phyloP scores from a whole-genome alignment of 208 protist species.

The Crithidia acanthocephali region DNA sequence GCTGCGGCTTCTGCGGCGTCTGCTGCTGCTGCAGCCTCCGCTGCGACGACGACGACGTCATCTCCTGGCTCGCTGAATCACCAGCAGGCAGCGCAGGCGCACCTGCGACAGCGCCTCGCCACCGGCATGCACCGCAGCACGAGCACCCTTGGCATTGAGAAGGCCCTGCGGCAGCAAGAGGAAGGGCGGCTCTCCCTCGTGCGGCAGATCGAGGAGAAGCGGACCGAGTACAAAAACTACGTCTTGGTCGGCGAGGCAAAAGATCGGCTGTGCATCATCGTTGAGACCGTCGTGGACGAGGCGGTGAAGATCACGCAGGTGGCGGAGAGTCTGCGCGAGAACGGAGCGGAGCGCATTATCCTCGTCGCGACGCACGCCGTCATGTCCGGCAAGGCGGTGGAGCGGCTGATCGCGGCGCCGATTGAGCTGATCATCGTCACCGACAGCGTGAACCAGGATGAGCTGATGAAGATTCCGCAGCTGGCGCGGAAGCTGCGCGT shows the following conservation, averaged over 20 bases:
- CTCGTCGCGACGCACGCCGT: conserved; percentile 81
- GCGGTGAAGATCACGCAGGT: conserved; percentile 70
- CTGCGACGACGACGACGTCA: not conserved
- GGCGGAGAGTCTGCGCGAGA: conserved; percentile 53
- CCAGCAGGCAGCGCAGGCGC: not conserved
- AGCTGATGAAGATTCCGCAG: conserved; percentile 59
- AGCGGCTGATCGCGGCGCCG: conserved; percentile 70
- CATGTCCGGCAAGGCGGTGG: conserved; percentile 60
- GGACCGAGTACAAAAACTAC: conserved; percentile 48
- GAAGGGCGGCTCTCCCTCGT: conserved; percentile 41
- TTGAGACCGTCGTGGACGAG: conserved; percentile 82
- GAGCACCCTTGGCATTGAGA: conserved; percentile 66
- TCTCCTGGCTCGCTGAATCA: too few relatives aligned
- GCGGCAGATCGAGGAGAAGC: conserved; percentile 28
- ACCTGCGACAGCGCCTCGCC: conserved; percentile 14
- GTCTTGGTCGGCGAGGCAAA: conserved; percentile 79
- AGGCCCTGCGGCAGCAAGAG: conserved; percentile 65
- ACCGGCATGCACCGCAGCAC: conserved; percentile 25
- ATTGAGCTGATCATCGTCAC: conserved; percentile 85
- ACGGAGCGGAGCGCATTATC: conserved; percentile 73
- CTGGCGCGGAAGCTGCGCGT: conserved; percentile 85
- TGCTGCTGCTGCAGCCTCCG: not conserved
- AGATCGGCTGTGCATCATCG: conserved; percentile 76
- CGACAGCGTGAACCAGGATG: conserved; percentile 85
- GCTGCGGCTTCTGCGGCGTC: not conserved